Evolutionary conservation across 2,329 filamentous ascomycete species (phyloP).

Genomic region (Graphilbum sp.): DNA sequence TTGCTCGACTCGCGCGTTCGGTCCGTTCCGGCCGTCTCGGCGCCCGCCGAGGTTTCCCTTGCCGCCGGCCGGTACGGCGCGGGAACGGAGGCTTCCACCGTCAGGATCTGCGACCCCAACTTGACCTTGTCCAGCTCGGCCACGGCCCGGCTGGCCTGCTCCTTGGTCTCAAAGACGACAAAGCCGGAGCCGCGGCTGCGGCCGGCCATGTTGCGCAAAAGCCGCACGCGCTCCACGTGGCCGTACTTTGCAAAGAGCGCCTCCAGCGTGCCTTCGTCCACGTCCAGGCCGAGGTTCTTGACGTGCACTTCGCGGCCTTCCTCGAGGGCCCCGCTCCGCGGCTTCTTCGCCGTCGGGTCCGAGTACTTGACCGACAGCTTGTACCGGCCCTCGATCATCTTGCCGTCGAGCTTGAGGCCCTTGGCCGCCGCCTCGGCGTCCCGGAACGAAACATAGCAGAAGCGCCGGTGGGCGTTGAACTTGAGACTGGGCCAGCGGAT

Average conservation of each 20-base stretch:
- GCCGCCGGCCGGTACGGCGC: constrained; percentile 40
- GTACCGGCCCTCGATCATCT: constrained; percentile 48
- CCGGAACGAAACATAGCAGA: constrained; percentile 90
- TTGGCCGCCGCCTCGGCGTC: constrained; percentile 49
- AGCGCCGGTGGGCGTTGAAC: constrained; percentile 73
- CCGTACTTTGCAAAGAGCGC: constrained; percentile 63
- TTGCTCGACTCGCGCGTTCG: constrained; percentile 7
- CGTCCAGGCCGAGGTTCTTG: constrained; percentile 45
- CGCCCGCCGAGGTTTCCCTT: constrained; percentile 19
- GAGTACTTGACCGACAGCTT: constrained; percentile 69
- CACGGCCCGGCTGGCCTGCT: constrained; percentile 49
- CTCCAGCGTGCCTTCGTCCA: constrained; percentile 51
- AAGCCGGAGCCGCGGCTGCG: constrained; percentile 66
- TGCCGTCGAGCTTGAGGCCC: constrained; percentile 59
- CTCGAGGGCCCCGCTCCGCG: constrained; percentile 62
- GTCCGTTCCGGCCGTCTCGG: constrained; percentile 14
- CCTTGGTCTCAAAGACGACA: constrained; percentile 56
- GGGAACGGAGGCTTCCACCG: constrained; percentile 44
- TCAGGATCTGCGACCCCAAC: constrained; percentile 49
- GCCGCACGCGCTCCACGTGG: constrained; percentile 52
- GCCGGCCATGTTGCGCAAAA: constrained; percentile 52
- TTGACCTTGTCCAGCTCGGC: constrained; percentile 54
- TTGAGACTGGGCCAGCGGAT: constrained; percentile 86
- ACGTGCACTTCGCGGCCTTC: constrained; percentile 80
- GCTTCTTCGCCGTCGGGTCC: constrained; percentile 62